Evolutionary conservation across 1,284 basidiomycete species (phyloP).

Genomic region (Austroboletus olivaceoglutinosus): DNA sequence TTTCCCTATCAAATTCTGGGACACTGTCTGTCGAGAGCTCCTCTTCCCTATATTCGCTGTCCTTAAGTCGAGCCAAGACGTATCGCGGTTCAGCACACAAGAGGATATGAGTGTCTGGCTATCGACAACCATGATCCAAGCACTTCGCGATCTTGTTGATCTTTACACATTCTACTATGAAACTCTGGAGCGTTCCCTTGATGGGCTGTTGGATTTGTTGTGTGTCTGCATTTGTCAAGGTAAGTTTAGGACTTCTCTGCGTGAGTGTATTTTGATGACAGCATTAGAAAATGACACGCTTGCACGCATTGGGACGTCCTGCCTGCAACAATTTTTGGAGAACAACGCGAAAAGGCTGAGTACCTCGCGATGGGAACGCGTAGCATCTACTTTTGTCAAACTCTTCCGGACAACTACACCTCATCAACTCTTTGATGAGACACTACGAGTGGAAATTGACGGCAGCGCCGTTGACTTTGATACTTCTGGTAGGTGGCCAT

Average conservation of each 20-base stretch:
- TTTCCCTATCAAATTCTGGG: constrained; percentile 96
- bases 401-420: constrained; percentile 98
- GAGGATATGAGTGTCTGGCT: constrained; percentile 99
- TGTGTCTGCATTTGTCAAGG: constrained; percentile 99
- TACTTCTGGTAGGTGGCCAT: constrained; percentile 41
- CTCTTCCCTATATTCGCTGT: constrained; percentile 99
- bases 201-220: constrained; percentile 89
- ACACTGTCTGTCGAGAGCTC: constrained; percentile 94
- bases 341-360: constrained; percentile 91
- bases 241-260: constrained; percentile 36
- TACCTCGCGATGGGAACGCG: constrained; percentile 84
- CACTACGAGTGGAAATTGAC: constrained; percentile 77
- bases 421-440: constrained; percentile 94
- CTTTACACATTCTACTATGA: constrained; percentile 97
- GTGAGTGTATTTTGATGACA: constrained; percentile 3
- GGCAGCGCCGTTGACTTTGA: constrained; percentile 57
- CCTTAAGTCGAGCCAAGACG: constrained; percentile 85
- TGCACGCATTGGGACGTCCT: constrained; percentile 96
- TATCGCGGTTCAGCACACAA: constrained; percentile 91
- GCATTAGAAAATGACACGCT: constrained; percentile 92
- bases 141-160: constrained; percentile 92
- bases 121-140: constrained; percentile 99
- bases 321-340: constrained; percentile 94
- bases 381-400: constrained; percentile 92
- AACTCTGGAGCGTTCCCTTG: constrained; percentile 85